These are phyloP conservation scores for Xanthoconium stramineum DNA, from an alignment of 768 basidiomycete genomes.

Conservation along the genomic window DNA sequence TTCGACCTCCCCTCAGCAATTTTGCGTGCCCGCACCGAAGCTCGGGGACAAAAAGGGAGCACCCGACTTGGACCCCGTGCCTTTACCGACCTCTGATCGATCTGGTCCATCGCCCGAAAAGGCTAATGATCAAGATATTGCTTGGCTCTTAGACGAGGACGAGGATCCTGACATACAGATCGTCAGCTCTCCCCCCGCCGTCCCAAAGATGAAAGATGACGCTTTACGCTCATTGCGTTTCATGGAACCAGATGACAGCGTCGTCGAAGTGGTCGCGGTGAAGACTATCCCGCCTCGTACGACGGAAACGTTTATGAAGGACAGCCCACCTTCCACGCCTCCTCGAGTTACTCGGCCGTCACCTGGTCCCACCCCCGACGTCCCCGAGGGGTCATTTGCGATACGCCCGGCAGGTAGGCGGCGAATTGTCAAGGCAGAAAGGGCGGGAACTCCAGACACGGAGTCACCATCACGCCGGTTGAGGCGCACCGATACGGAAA, in stretches of 20 bases:
- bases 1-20: conserved; percentile 13
- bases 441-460: conserved; percentile 23
- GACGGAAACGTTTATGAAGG: conserved; percentile 6
- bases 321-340: conserved; percentile 37
- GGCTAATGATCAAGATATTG: conserved; percentile 42
- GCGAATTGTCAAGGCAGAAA: conserved; percentile 11
- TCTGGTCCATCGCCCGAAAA: background rate
- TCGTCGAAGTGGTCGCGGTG: conserved; percentile 21
- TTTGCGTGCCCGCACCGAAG: background rate
- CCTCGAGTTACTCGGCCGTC: conserved; percentile 21
- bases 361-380: conserved; percentile 18
- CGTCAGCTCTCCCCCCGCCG: conserved; percentile 47
- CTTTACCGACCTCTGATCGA: background rate
- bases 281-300: conserved; percentile 12
- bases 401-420: conserved; percentile 39
- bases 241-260: conserved; percentile 3
- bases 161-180: conserved; percentile 54
- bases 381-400: conserved; percentile 44
- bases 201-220: conserved; percentile 7
- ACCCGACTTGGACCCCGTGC: background rate
- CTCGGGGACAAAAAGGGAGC: conserved; percentile 12
- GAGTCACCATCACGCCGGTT: conserved; percentile 29
- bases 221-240: background rate
- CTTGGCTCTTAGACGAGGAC: conserved; percentile 67
- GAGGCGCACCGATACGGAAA: conserved; percentile 29